Percentiles rank a stretch among this genome's conserved stretches.
phyloP scores from a whole-genome alignment of 2,329 filamentous ascomycete species.

The Ophiocordyceps camponoti-saundersi region DNA sequence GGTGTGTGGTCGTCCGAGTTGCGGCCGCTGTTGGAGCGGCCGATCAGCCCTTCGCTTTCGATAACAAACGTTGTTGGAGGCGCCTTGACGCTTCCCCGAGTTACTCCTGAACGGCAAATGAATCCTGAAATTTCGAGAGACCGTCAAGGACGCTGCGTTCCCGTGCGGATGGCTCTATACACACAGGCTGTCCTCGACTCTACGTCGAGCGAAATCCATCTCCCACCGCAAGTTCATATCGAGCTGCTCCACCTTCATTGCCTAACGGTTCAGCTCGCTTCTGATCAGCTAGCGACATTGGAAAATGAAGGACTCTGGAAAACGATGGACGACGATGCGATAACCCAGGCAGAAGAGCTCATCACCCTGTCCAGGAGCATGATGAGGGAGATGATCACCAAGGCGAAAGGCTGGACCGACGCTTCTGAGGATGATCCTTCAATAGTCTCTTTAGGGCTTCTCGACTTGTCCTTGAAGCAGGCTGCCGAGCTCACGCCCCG shows the following conservation, averaged over 20 bases:
- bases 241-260: slow-evolving; percentile 34
- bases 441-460: slow-evolving; percentile 20
- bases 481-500: slow-evolving; percentile 22
- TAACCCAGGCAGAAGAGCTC: slow-evolving; percentile 24
- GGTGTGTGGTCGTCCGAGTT: slow-evolving; percentile 51
- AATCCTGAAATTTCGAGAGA: slow-evolving; percentile 34
- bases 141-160: slow-evolving; percentile 50
- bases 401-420: slow-evolving; percentile 20
- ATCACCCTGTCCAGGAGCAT: slow-evolving; percentile 21
- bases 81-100: slow-evolving; percentile 39
- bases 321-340: slow-evolving; percentile 16
- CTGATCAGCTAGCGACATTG: slow-evolving; percentile 34
- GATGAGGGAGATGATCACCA: slow-evolving; percentile 16
- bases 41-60: slow-evolving; percentile 47
- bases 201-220: slow-evolving; percentile 17
- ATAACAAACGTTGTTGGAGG: slow-evolving; percentile 60
- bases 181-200: slow-evolving; percentile 37
- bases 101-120: slow-evolving; percentile 1
- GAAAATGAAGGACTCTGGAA: slow-evolving; percentile 29
- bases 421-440: slow-evolving; percentile 15
- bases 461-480: slow-evolving; percentile 26
- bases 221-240: slow-evolving; percentile 24
- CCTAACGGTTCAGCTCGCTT: slow-evolving; percentile 31
- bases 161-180: slow-evolving; percentile 62
- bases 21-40: slow-evolving; percentile 28